A percentile compares a stretch with the other conserved stretches of the same genome.
Evolutionary conservation across 2,329 filamentous ascomycete genomes (phyloP).

Genomic region (Curvularia sp.): DNA sequence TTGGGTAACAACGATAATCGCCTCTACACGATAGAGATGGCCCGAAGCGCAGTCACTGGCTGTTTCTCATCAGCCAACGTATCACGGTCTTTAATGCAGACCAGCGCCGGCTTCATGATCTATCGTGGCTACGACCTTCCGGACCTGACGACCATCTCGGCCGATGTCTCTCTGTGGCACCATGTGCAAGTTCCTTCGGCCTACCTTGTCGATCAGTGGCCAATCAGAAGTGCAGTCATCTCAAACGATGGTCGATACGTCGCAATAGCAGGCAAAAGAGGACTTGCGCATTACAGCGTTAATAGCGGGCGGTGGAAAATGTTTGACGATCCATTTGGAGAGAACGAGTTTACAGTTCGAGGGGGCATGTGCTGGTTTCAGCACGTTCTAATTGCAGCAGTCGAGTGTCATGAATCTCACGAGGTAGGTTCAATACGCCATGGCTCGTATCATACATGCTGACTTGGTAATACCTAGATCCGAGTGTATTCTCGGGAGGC

Average conservation of each 20-base stretch:
- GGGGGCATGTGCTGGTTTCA: slow-evolving; percentile 99
- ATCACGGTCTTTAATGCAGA: slow-evolving; percentile 86
- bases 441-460: slow-evolving; percentile 7
- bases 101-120: slow-evolving; percentile 84
- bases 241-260: slow-evolving; percentile 93
- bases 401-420: slow-evolving; percentile 83
- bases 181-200: slow-evolving; percentile 82
- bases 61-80: slow-evolving; percentile 93
- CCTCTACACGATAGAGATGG: slow-evolving; percentile 89
- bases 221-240: slow-evolving; percentile 83
- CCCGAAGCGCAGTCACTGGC: slow-evolving; percentile 88
- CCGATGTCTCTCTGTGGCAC: slow-evolving; percentile 94
- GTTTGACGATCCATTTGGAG: slow-evolving; percentile 79
- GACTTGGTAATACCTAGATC: slow-evolving; percentile 57
- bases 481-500: slow-evolving; percentile 92
- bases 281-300: slow-evolving; percentile 93
- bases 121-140: slow-evolving; percentile 93
- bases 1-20: slow-evolving; percentile 74
- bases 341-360: slow-evolving; percentile 89
- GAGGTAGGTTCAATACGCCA: slow-evolving; percentile 59
- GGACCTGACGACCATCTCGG: slow-evolving; percentile 88
- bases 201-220: slow-evolving; percentile 93
- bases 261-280: slow-evolving; percentile 91
- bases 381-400: slow-evolving; percentile 89
- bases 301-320: slow-evolving; percentile 95